Percentiles rank a stretch among this genome's conserved stretches.
phyloP scores from a whole-genome alignment of 805 yeast species.

The Saccharomycopsis fodiens region DNA sequence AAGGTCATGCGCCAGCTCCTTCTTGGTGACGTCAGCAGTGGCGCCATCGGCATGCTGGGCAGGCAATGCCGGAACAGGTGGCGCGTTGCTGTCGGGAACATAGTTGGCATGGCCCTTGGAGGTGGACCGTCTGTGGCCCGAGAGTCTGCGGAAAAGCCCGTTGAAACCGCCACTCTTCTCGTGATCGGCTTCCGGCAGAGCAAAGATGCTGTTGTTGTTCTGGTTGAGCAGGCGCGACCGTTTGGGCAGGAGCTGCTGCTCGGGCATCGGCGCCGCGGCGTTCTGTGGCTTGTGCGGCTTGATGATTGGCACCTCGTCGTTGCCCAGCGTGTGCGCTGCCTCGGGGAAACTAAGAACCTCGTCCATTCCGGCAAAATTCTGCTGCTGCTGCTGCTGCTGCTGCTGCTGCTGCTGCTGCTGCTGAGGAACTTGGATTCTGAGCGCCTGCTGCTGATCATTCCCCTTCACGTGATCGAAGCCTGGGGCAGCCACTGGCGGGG shows the following conservation, averaged over 20 bases:
- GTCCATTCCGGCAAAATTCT: slow-evolving; percentile 25
- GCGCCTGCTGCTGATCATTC: slow-evolving; percentile 14
- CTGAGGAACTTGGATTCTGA: slow-evolving; percentile 17
- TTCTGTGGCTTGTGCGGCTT: neutral
- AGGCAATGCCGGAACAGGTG: slow-evolving; percentile 20
- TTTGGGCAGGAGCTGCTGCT: slow-evolving; percentile 19
- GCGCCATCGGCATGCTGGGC: slow-evolving; percentile 7
- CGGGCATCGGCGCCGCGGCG: neutral
- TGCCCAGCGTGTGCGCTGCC: slow-evolving; percentile 36
- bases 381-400: slow-evolving; percentile 22
- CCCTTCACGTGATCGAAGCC: neutral
- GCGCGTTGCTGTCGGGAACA: slow-evolving; percentile 20
- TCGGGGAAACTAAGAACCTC: slow-evolving; percentile 29
- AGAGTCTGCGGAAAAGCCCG: slow-evolving; percentile 29
- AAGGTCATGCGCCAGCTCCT: neutral
- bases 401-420: slow-evolving; percentile 10
- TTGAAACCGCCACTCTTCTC: slow-evolving; percentile 17
- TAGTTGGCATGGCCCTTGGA: slow-evolving; percentile 15
- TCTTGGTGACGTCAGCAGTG: slow-evolving; percentile 4
- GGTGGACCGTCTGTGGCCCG: slow-evolving; percentile 23
- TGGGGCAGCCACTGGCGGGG: neutral
- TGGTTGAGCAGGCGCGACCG: slow-evolving; percentile 16
- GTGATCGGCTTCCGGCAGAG: slow-evolving; percentile 3
- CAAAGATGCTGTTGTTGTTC: neutral
- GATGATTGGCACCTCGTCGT: neutral